phyloP scores from a whole-genome alignment of 2,329 filamentous ascomycete species.

The Sphaerulina populicola region DNA sequence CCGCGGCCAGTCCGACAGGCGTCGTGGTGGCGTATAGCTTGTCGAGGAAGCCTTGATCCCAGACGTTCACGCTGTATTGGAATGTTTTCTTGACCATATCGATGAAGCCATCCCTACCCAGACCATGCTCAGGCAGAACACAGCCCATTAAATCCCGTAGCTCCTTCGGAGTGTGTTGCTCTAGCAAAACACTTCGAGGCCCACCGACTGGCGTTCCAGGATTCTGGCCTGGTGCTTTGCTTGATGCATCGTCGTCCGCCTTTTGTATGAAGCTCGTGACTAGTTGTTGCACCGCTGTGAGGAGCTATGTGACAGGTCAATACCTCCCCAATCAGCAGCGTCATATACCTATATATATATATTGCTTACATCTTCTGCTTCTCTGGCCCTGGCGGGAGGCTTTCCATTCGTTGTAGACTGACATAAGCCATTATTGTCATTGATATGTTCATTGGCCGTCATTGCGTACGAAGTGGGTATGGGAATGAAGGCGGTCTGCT shows the following conservation, averaged over 20 bases:
- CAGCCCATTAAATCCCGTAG: slow-evolving; percentile 37
- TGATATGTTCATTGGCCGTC: neutral
- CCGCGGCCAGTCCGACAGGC: slow-evolving; percentile 74
- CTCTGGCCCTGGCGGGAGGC: slow-evolving; percentile 28
- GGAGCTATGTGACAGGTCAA: slow-evolving; percentile 39
- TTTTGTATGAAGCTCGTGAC: slow-evolving; percentile 62
- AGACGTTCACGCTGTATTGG: slow-evolving; percentile 91
- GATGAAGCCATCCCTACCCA: slow-evolving; percentile 39
- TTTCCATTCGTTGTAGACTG: slow-evolving; percentile 1
- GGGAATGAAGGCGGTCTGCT: neutral
- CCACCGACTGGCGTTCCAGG: slow-evolving; percentile 56
- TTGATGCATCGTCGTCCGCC: slow-evolving; percentile 57
- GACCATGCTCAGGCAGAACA: slow-evolving; percentile 31
- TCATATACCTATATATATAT: no score
- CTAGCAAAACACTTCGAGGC: slow-evolving; percentile 39
- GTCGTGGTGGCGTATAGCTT: slow-evolving; percentile 91
- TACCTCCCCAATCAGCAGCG: no score
- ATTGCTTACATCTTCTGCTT: slow-evolving; percentile 31
- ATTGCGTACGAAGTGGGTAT: neutral
- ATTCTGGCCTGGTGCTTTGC: slow-evolving; percentile 50
- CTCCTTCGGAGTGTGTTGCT: slow-evolving; percentile 39
- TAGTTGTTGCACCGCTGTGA: slow-evolving; percentile 57
- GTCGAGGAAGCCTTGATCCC: slow-evolving; percentile 92
- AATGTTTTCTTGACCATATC: slow-evolving; percentile 58
- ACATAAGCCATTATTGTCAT: neutral